These are phyloP conservation scores for Anthracocystis panici-leucophaei DNA, from an alignment of 1,284 basidiomycete species.

Conservation along the genomic window DNA sequence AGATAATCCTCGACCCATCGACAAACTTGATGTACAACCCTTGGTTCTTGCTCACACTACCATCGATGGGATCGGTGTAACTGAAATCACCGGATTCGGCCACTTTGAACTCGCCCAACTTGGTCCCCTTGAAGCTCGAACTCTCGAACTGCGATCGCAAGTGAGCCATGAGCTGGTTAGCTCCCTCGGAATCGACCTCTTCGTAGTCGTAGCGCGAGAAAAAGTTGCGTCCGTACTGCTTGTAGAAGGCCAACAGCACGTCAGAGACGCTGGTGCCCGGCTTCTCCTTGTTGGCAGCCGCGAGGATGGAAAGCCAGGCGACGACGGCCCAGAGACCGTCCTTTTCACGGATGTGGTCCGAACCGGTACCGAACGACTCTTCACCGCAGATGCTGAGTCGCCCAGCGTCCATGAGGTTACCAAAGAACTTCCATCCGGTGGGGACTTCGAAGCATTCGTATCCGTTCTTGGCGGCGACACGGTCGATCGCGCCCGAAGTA, in stretches of 20 bases:
- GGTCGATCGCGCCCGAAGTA: constrained; percentile 94
- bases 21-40: constrained; percentile 91
- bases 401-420: constrained; percentile 98
- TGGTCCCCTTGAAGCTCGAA: constrained; percentile 71
- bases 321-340: constrained; percentile 98
- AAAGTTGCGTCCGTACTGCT: constrained; percentile 94
- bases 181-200: constrained; percentile 91
- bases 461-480: constrained; percentile 94
- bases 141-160: constrained; percentile 80
- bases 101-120: constrained; percentile 80
- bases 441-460: constrained; percentile 95
- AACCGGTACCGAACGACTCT: constrained; percentile 99
- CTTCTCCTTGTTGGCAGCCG: constrained; percentile 84
- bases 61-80: constrained; percentile 97
- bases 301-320: constrained; percentile 97
- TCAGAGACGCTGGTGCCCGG: constrained; percentile 63
- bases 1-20: constrained; percentile 93
- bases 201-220: constrained; percentile 98
- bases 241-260: constrained; percentile 84
- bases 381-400: constrained; percentile 97
- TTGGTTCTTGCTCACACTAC: constrained; percentile 92
- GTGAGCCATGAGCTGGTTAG: constrained; percentile 84
- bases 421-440: constrained; percentile 99
- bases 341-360: constrained; percentile 99
- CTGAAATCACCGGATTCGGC: constrained; percentile 86